Evolutionary conservation across 768 basidiomycete genomes (phyloP).

Genomic region (Glaciozyma martinii): DNA sequence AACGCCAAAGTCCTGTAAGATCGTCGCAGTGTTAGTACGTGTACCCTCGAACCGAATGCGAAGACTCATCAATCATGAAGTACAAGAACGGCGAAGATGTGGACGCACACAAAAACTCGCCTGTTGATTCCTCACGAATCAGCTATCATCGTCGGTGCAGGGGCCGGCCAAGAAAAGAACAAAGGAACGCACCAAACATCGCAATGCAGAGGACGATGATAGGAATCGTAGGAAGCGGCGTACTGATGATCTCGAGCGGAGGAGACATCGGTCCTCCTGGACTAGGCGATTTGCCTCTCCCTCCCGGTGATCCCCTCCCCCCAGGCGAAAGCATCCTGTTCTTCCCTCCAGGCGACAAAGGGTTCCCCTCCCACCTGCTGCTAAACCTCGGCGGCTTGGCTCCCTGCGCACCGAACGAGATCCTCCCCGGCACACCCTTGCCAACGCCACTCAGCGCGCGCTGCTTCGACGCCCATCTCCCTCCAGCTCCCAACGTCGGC

Average conservation of each 20-base stretch:
- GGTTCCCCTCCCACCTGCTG: not conserved
- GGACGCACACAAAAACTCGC: conserved; percentile 82
- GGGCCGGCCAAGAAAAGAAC: not conserved
- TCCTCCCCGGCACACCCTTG: not conserved
- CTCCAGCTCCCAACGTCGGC: not conserved
- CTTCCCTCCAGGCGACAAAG: not conserved
- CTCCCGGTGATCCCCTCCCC: not conserved
- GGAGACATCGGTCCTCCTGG: not conserved
- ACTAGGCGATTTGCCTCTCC: not conserved
- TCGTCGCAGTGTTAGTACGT: no score
- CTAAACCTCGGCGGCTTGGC: not conserved
- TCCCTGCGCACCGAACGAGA: not conserved
- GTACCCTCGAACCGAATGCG: no score
- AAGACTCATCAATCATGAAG: conserved; percentile 43
- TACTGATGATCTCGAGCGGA: conserved; percentile 40
- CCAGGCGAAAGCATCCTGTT: not conserved
- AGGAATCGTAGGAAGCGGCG: conserved; percentile 73
- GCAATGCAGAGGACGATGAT: conserved; percentile 64
- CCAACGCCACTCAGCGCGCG: not conserved
- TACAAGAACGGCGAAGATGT: conserved; percentile 79
- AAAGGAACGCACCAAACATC: conserved; percentile 4
- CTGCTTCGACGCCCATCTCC: not conserved
- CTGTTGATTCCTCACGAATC: not conserved
- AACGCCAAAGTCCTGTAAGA: conserved; percentile 36
- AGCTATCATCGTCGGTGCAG: not conserved